These are phyloP conservation scores for Fusarium hainanense DNA, from an alignment of 2,329 filamentous ascomycete species.

Conservation along the genomic window DNA sequence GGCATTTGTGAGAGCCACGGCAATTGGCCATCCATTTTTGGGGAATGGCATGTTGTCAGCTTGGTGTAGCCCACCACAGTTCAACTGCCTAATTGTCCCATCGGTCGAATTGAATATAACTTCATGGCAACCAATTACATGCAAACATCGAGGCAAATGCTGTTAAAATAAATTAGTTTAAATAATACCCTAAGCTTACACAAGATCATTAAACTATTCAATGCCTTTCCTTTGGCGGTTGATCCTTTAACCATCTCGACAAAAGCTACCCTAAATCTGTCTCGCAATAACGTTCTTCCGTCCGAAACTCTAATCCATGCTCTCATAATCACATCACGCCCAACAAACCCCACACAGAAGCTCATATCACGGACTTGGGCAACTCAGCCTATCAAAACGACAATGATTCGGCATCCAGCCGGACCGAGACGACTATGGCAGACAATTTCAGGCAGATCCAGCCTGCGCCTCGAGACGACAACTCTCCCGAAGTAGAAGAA, in stretches of 20 bases:
- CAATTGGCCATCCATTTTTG: background rate
- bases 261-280: background rate
- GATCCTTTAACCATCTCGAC: background rate
- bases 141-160: too few species aligned
- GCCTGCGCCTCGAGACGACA: constrained; percentile 5
- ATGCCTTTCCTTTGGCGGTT: fast-evolving
- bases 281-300: background rate
- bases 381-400: background rate
- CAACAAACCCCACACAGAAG: background rate
- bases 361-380: background rate
- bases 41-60: fast-evolving
- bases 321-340: background rate
- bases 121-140: too few species aligned
- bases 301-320: background rate
- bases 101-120: fast-evolving
- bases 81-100: background rate
- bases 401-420: background rate
- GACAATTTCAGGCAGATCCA: constrained; percentile 10
- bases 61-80: background rate
- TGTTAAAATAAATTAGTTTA: too few species aligned
- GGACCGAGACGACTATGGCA: background rate
- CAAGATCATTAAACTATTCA: background rate
- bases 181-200: fast-evolving
- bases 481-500: background rate
- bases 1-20: background rate